Conservation (phyloP, 2,329 filamentous ascomycete species). For the Chaetomium globosum region DNA sequence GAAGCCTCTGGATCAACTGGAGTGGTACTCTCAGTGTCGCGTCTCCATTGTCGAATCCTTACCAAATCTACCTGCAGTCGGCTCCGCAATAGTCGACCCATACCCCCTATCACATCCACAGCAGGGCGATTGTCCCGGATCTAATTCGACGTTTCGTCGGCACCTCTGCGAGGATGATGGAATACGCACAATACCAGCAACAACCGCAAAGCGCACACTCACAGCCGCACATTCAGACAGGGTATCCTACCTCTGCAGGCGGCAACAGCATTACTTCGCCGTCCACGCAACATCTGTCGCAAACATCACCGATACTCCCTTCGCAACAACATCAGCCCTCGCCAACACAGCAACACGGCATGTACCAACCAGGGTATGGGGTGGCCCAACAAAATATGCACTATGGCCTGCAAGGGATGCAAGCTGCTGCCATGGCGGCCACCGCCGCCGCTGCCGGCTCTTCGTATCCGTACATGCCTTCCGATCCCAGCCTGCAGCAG, state of each 20-base stretch:
- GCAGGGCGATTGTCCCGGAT: slow-evolving; percentile 29
- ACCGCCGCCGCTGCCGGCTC: slow-evolving; percentile 90
- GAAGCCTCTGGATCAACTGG: slow-evolving; percentile 25
- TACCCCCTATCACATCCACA: slow-evolving; percentile 19
- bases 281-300: slow-evolving; percentile 70
- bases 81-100: slow-evolving; percentile 22
- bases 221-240: slow-evolving; percentile 58
- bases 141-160: slow-evolving; percentile 31
- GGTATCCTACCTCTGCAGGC: slow-evolving; percentile 62
- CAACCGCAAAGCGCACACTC: slow-evolving; percentile 67
- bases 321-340: slow-evolving; percentile 72
- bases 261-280: slow-evolving; percentile 70
- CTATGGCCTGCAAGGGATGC: slow-evolving; percentile 80
- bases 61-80: slow-evolving; percentile 26
- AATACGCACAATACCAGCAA: slow-evolving; percentile 74
- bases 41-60: slow-evolving; percentile 22
- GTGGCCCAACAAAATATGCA: slow-evolving; percentile 75
- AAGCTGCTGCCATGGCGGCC: slow-evolving; percentile 88
- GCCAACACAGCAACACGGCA: slow-evolving; percentile 69
- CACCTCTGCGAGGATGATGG: slow-evolving; percentile 58
- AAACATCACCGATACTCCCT: slow-evolving; percentile 78
- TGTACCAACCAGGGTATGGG: slow-evolving; percentile 77
- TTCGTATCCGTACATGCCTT: slow-evolving; percentile 70
- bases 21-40: slow-evolving; percentile 30
- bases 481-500: slow-evolving; percentile 69